Base-by-base conservation (phyloP, 2,329 filamentous ascomycete genomes). In the Colletotrichum cordylinicola region DNA sequence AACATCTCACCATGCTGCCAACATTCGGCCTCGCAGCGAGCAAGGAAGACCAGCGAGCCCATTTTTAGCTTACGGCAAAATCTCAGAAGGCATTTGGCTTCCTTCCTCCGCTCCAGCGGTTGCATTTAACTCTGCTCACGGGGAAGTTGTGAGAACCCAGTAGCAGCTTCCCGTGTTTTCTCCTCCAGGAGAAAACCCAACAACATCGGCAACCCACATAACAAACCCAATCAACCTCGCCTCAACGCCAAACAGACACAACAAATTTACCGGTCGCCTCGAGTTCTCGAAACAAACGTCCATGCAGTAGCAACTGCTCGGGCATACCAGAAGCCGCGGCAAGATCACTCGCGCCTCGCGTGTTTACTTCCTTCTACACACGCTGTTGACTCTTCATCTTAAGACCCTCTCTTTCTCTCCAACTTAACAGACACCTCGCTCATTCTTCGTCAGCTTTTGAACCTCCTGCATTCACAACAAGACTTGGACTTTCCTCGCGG, bases 331-430 rank as follows among this genome's bases (percentile, higher is more conserved):
- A n/a, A 43, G 39, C 1, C 43, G 3, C 10, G 43, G 18, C 6
- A 48, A 13, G 43, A 4, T 48, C 39, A 5, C 16, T 8, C 8
- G 9, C 9, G 10, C 39, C 2, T 6, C 39, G 2, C 2, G 39
- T 2, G 8, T n/a, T 2, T 43, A 43, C 39, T 21, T 48, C 6
- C n/a, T 48, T 48, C 43, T 21, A 21, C 6, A 10, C 2, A 21
- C 3, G 0, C 6, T 4, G 0, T 13, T 21, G 43, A 2, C 43
- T 2, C n/a, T 21, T 2, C 4, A 21, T 48, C 1, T 21, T 4
- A 48, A 6, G 6, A 13, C n/a, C 2, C 18, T 7, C 43, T 0
- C 6, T 21, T 48, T 1, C 2, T 1, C n/a, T 8, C 2, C 6
- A 3, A 48, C 43, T 48, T 1, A 21, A 48, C 0, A 21, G 43